Conservation (phyloP, 2,329 filamentous ascomycete species). For the Ceratocystis alfenasii region DNA sequence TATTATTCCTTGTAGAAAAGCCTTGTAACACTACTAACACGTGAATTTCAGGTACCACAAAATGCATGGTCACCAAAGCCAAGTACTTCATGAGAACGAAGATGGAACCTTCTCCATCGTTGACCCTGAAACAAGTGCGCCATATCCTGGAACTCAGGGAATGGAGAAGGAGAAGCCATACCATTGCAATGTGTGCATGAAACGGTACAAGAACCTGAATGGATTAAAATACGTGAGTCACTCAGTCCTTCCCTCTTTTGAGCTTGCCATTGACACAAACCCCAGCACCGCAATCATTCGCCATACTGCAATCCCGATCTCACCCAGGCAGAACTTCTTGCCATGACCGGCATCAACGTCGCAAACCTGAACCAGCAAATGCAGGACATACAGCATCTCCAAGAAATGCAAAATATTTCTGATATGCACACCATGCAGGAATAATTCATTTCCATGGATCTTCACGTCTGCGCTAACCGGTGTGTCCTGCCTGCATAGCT, state of each 20-base stretch:
- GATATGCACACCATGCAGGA: conserved; percentile 22
- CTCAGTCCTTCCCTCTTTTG: no score
- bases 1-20: not conserved
- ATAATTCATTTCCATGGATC: not conserved
- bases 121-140: conserved; percentile 84
- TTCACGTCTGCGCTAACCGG: not conserved
- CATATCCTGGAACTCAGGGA: conserved; percentile 90
- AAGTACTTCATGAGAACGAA: conserved; percentile 90
- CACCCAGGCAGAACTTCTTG: conserved; percentile 21
- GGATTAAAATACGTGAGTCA: conserved; percentile 78
- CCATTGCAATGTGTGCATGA: conserved; percentile 90
- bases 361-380: conserved; percentile 18
- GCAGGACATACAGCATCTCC: conserved; percentile 18
- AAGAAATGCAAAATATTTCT: conserved; percentile 19
- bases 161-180: conserved; percentile 99
- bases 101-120: conserved; percentile 98
- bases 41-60: conserved; percentile 47
- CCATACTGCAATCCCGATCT: conserved; percentile 24
- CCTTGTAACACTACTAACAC: not conserved
- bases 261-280: conserved; percentile 7
- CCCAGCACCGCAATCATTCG: conserved; percentile 23
- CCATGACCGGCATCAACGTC: conserved; percentile 22
- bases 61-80: conserved; percentile 86
- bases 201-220: conserved; percentile 98
- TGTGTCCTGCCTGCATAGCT: not conserved